A percentile compares a stretch with the other conserved stretches of the same genome.
These are phyloP conservation scores for Aspergillus sp. DNA, from an alignment of 2,329 filamentous ascomycete genomes.

Conservation along the genomic window DNA sequence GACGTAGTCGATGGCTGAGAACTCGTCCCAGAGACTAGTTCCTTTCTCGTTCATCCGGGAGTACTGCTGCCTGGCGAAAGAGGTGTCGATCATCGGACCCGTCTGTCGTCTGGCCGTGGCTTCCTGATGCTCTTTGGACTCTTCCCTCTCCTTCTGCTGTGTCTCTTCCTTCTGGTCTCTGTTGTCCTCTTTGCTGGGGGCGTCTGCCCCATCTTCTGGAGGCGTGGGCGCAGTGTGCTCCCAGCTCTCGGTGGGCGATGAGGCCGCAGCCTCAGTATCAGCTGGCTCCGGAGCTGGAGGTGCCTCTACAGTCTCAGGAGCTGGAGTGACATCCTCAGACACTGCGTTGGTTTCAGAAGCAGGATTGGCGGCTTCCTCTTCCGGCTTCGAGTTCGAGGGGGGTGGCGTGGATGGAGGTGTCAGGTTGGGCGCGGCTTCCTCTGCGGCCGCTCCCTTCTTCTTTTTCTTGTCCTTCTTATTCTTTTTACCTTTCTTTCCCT, in stretches of 20 bases:
- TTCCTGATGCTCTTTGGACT: background rate
- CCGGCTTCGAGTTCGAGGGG: slow-evolving; percentile 22
- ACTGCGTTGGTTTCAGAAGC: slow-evolving; percentile 8
- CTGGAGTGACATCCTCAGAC: slow-evolving; percentile 9
- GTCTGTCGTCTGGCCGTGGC: slow-evolving; percentile 7
- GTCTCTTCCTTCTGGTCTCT: background rate
- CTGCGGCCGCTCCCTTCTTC: slow-evolving; percentile 25
- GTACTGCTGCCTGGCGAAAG: slow-evolving; percentile 38
- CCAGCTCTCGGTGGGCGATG: slow-evolving; percentile 14
- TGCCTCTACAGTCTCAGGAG: background rate
- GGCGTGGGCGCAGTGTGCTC: slow-evolving; percentile 14
- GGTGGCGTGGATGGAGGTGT: slow-evolving; percentile 45
- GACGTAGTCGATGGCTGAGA: slow-evolving; percentile 37
- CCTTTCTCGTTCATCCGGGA: slow-evolving; percentile 32
- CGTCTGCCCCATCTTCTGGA: slow-evolving; percentile 9
- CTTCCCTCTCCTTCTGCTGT: background rate
- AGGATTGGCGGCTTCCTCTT: slow-evolving; percentile 9
- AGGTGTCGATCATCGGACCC: slow-evolving; percentile 36
- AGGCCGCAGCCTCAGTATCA: background rate
- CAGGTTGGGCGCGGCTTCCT: slow-evolving; percentile 30
- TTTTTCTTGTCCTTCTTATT: slow-evolving; percentile 33
- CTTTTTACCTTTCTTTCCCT: slow-evolving; percentile 32
- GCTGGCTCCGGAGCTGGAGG: background rate
- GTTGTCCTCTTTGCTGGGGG: background rate
- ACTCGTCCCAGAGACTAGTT: slow-evolving; percentile 43